Base-by-base conservation (phyloP, 2,329 filamentous ascomycete species). In the Fusarium odoratissimum region DNA sequence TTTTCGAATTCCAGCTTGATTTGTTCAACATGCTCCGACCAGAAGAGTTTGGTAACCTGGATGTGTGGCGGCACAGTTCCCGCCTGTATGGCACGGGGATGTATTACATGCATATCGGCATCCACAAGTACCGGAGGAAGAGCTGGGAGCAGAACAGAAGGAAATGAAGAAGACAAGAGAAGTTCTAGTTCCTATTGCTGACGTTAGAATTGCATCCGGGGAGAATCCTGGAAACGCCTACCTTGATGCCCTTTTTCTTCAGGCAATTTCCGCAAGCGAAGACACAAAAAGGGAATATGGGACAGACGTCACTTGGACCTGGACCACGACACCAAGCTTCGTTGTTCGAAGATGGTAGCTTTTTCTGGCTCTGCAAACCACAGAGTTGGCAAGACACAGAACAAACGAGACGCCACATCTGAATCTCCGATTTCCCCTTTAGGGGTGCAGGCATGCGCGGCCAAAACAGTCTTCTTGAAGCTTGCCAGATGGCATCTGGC, bases 401-500 rank as follows among this genome's bases (percentile, higher is more conserved):
- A 80, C 89, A 91, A 40, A 90, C 85, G 56, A 96, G 83, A 76
- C 88, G 89, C 89, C 93, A 94, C 92, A 95, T 95, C 45, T 91
- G 88, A 72, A 93, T 84, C 80, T 96, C 93, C 45, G 89, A 88
- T 78, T 87, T 88, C 64, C 86, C 87, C 58, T 84, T 83, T 55
- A 95, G 84, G 33, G 93, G 93, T 62, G 86, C 86, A 51, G 93
- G 93, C 84, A 95, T 89, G 73, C 87, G 87, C 31, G 89, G 89
- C 83, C 89, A 89, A 79, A 89, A 91, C 25, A 84, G 82, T 75
- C 90, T 90, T 77, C 93, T 89, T 75, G 93, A 92, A 73, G 86
- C 84, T 78, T 88, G 88, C 93, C 93, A 95, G 76, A 95, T 90
- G 52, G 83, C 82, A 78, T 94, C 89, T 76, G 92, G 89, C 77